Base-by-base conservation (phyloP, 495 filamentous ascomycete genomes). In the Podospora conica region DNA sequence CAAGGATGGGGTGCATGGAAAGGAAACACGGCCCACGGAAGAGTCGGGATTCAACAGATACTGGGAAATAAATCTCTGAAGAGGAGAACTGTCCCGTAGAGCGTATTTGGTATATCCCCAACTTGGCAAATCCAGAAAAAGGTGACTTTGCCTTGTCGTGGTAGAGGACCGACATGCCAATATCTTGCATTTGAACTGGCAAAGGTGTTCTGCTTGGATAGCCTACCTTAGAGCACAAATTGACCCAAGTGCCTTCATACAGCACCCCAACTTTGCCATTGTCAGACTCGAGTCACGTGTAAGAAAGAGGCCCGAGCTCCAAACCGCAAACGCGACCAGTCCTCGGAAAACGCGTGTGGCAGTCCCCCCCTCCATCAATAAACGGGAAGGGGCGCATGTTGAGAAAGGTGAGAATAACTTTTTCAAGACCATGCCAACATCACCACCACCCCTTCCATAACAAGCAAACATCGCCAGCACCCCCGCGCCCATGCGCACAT, bases 401-500 rank as follows among this genome's bases (percentile, higher is more conserved):
- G 40, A 48, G 15, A 48, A 48, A n/a, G 40, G 15, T n/a, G 18
- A 15, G 40, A 48, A n/a, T 48, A n/a, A 2, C 40, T 48, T 48
- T n/a, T 48, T 5, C 29, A 31, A 31, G 40, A 48, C 40, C 40
- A 48, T 48, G 40, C 40, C 40, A 18, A n/a, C 40, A 48, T 48
- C 40, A 48, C 40, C 33, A 40, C 33, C 40, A 48, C 40, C 55
- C 55, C 55, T 15, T 15, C 15, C 10, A 22, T 61, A 58, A 21
- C 62, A 23, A 65, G 64, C 55, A 22, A 53, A 54, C 55, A 56
- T 9, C 53, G 27, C 56, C 60, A 63, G 23, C 29, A 15, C 53
- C 25, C 31, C 25, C 12, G 60, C 31, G 60, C 65, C 65, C 66
- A 70, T 65, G 68, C 60, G 31, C 65, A 55, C 31, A 56, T 55